Percentiles rank a stretch among this genome's conserved stretches.
Conservation (phyloP, 2,329 filamentous ascomycete species). For the Westerdykella aurantiaca region DNA sequence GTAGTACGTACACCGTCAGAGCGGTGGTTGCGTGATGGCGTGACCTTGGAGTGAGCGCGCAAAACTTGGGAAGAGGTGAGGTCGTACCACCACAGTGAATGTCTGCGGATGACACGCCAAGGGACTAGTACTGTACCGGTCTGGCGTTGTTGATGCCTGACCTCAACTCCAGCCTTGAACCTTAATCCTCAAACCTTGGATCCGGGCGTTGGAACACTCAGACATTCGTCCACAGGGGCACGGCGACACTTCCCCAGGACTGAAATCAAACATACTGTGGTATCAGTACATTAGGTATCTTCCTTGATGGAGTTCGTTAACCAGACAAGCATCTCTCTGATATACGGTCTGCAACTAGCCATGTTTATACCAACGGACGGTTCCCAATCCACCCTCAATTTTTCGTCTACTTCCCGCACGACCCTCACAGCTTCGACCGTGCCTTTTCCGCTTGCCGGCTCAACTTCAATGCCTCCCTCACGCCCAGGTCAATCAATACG, state of each 20-base stretch:
- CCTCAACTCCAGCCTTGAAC: not conserved
- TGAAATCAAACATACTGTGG: not conserved
- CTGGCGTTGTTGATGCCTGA: not conserved
- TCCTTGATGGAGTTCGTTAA: too few relatives aligned
- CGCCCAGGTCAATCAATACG: constrained; percentile 26
- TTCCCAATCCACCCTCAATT: too few relatives aligned
- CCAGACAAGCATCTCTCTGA: too few relatives aligned
- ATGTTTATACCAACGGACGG: too few relatives aligned
- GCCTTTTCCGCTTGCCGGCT: constrained; percentile 19
- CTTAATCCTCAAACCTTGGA: not conserved
- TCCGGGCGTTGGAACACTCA: not conserved
- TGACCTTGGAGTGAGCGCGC: not conserved
- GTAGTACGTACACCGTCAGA: not conserved
- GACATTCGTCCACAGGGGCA: too few relatives aligned
- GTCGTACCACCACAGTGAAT: not conserved
- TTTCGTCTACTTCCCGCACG: too few relatives aligned
- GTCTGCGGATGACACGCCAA: not conserved
- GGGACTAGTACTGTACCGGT: not conserved
- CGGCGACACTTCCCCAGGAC: not conserved
- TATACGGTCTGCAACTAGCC: too few relatives aligned
- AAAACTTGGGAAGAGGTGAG: not conserved
- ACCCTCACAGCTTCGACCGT: constrained; percentile 14
- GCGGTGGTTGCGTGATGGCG: not conserved
- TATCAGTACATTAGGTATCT: not conserved
- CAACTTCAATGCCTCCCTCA: constrained; percentile 26